Evolutionary conservation across 2,329 filamentous ascomycete genomes (phyloP), one percentile per base, ranked within the genome.

Genomic region (Botrytis pseudocinerea): DNA sequence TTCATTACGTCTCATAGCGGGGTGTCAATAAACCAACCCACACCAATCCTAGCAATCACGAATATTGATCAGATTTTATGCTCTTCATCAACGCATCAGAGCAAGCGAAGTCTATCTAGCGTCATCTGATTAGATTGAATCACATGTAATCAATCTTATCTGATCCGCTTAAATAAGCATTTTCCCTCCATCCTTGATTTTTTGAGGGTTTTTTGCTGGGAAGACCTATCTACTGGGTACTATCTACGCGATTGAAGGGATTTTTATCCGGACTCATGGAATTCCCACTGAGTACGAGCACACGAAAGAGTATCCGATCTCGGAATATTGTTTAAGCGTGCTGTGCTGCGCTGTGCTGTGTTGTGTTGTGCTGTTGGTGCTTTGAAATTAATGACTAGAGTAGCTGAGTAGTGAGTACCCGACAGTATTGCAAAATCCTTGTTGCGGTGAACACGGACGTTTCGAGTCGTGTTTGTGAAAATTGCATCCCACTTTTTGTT

Each of bases 81-180:
- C 48, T 57, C n/a, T 68, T 18, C 65, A 57, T 68, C 25, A 57
- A n/a, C 18, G 51, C 51, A 28, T 51, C 42, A 57, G n/a, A 18
- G n/a, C 35, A 69, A 69, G 65, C 48, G 65, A 69, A 40, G 6
- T 44, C 25, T n/a, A 9, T 69, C 1, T 69, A 69, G 65, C 65
- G 48, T 69, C 48, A 69, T 69, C 65, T 69, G 65, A 69, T 69
- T 69, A 69, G 65, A 69, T 69, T 32, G 32, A 68, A 57, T 22
- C 25, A 57, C 6, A 54, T 40, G 54, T 25, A 42, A 69, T 69
- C 65, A 32, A 69, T 69, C 65, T 69, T 69, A 69, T 69, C 65
- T 69, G 65, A 69, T 69, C 65, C 65, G 65, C 48, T 42, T 38
- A 69, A 42, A 57, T 42, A 35, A n/a, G 28, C 35, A 54, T 35